phyloP scores from a whole-genome alignment of 805 yeast species.

The Metschnikowia koreensis region DNA sequence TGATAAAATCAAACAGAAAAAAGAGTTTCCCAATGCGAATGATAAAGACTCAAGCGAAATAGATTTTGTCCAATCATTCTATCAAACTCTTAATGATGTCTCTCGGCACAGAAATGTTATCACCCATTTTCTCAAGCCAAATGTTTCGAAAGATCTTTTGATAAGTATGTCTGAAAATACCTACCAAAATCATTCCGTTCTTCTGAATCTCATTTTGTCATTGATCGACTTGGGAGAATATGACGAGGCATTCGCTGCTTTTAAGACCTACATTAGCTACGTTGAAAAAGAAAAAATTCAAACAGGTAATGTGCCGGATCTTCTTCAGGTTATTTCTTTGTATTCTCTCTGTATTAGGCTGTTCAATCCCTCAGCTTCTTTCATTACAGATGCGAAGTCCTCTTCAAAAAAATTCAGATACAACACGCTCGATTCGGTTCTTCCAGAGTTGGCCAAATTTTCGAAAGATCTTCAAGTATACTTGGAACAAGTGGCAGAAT shows the following conservation, averaged over 20 bases:
- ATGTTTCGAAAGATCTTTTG: conserved; percentile 29
- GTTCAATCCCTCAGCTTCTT: conserved; percentile 38
- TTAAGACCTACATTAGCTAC: conserved; percentile 36
- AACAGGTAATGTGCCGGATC: conserved; percentile 30
- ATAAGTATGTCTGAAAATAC: conserved; percentile 31
- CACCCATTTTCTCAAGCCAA: conserved; percentile 21
- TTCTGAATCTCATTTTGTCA: conserved; percentile 30
- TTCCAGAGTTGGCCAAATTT: conserved; percentile 19
- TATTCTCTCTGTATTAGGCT: conserved; percentile 31
- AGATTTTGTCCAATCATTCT: conserved; percentile 31
- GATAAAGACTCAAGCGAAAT: conserved; percentile 19
- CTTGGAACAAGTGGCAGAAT: conserved; percentile 22
- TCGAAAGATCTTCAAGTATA: conserved; percentile 23
- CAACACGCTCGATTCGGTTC: conserved; percentile 22
- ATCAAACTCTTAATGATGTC: conserved; percentile 27
- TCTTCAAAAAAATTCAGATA: conserved; percentile 24
- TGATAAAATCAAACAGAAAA: conserved; percentile 13
- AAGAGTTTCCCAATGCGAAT: conserved; percentile 33
- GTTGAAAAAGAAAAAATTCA: conserved; percentile 33
- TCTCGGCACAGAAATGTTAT: conserved; percentile 15
- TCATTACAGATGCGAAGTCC: conserved; percentile 15
- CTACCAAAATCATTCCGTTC: conserved; percentile 37
- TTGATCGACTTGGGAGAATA: conserved; percentile 35
- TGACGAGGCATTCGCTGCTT: conserved; percentile 45
- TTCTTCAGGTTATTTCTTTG: conserved; percentile 32